These are phyloP conservation scores for Dictyostelium brefeldianum DNA, from an alignment of 78 protist genomes.

Conservation along the genomic window DNA sequence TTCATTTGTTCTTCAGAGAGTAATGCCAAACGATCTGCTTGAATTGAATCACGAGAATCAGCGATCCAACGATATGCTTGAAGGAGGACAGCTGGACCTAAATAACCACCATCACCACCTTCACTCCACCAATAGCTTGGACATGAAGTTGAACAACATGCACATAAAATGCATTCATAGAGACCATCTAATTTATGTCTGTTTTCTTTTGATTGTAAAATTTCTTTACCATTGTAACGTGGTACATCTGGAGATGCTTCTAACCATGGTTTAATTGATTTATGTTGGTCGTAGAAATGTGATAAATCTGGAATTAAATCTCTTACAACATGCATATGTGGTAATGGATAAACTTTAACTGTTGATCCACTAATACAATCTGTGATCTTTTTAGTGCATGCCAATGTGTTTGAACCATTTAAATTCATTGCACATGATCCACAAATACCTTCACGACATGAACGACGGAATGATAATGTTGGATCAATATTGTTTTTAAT, in stretches of 20 bases:
- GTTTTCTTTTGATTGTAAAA: slow-evolving; percentile 79
- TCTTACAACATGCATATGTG: slow-evolving; percentile 95
- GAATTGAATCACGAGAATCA: slow-evolving; percentile 85
- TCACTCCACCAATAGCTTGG: slow-evolving; percentile 97
- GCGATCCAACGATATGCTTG: slow-evolving; percentile 90
- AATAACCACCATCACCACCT: slow-evolving; percentile 86
- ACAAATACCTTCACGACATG: slow-evolving; percentile 96
- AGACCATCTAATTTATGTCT: slow-evolving; percentile 94
- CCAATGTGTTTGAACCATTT: slow-evolving; percentile 90
- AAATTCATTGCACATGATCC: slow-evolving; percentile 97
- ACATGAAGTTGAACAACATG: slow-evolving; percentile 95
- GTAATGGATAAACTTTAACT: slow-evolving; percentile 92
- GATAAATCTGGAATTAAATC: slow-evolving; percentile 92
- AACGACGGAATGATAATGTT: slow-evolving; percentile 94
- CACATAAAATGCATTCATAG: slow-evolving; percentile 97
- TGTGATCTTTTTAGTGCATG: slow-evolving; percentile 87
- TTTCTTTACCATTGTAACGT: slow-evolving; percentile 77
- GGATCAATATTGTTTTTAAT: slow-evolving; percentile 93
- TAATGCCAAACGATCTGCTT: slow-evolving; percentile 29
- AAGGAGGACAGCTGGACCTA: slow-evolving; percentile 96
- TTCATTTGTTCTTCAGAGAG: slow-evolving; percentile 68
- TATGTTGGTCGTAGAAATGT: slow-evolving; percentile 92
- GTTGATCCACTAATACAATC: slow-evolving; percentile 54
- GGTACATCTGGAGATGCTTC: slow-evolving; percentile 77
- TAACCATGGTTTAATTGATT: slow-evolving; percentile 92